Percentiles rank a stretch among this genome's conserved stretches.
Evolutionary conservation across 768 basidiomycete genomes (phyloP).

Genomic region (Pulveroboletus frians): DNA sequence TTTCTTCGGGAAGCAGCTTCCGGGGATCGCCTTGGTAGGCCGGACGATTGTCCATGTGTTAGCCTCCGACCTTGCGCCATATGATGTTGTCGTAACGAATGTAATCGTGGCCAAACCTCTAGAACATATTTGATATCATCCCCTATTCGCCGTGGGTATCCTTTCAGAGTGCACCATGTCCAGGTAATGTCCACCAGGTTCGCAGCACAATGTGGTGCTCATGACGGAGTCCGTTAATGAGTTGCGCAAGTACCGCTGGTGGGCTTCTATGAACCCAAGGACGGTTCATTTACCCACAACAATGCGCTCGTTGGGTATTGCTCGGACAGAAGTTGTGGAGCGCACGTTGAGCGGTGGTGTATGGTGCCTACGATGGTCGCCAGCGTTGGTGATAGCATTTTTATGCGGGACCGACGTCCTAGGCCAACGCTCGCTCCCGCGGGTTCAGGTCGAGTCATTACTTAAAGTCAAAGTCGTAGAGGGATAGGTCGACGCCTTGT

Average conservation of each 20-base stretch:
- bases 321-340: not conserved
- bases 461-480: not conserved
- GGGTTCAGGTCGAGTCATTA: not conserved
- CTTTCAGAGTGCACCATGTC: not conserved
- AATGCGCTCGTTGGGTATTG: not conserved
- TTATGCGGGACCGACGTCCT: conserved; percentile 2
- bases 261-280: conserved; percentile 3
- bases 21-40: conserved; percentile 33
- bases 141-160: not conserved
- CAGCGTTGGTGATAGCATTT: not conserved
- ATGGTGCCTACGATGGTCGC: not conserved
- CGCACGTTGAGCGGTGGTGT: conserved; percentile 7
- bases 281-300: conserved; percentile 1
- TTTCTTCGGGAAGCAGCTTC: conserved; percentile 21
- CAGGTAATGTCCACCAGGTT: not conserved
- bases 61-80: not conserved
- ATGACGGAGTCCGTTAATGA: conserved; percentile 1
- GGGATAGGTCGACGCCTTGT: not conserved
- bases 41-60: conserved; percentile 1
- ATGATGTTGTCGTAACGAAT: conserved; percentile 9
- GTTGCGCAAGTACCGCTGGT: not conserved
- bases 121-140: conserved; percentile 4
- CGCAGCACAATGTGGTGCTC: not conserved
- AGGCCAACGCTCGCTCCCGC: not conserved
- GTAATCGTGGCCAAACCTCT: conserved; percentile 4